phyloP scores from a whole-genome alignment of 306 rosid genomes.

The Fragaria vesca region DNA sequence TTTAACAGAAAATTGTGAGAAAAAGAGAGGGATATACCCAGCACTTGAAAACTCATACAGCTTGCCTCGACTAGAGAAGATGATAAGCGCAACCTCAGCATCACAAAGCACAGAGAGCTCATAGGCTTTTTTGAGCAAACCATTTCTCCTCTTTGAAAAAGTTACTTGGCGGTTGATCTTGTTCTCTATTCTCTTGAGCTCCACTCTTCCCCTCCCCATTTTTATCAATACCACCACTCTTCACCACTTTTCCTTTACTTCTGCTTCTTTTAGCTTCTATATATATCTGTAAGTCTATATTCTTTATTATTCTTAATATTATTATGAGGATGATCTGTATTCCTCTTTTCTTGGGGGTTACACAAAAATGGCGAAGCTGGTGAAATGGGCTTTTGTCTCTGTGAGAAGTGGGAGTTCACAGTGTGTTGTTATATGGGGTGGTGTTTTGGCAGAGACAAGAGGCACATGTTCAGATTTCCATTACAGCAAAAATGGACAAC shows the following conservation, averaged over 20 bases:
- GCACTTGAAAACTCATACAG: slow-evolving; percentile 80
- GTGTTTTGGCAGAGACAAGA: slow-evolving; percentile 30
- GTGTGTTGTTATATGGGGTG: slow-evolving; percentile 26
- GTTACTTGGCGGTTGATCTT: slow-evolving; percentile 61
- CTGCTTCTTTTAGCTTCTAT: background rate
- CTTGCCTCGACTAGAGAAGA: slow-evolving; percentile 85
- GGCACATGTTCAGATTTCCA: slow-evolving; percentile 6
- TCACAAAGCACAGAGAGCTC: slow-evolving; percentile 61
- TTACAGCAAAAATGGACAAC: slow-evolving; percentile 54
- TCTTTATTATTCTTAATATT: background rate
- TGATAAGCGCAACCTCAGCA: slow-evolving; percentile 60
- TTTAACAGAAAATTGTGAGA: background rate
- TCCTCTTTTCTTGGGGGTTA: slow-evolving; percentile 18
- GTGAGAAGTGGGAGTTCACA: slow-evolving; percentile 50
- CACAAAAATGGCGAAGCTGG: slow-evolving; percentile 23
- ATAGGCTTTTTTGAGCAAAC: slow-evolving; percentile 52
- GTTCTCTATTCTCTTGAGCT: slow-evolving; percentile 87
- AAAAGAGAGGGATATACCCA: slow-evolving; percentile 42
- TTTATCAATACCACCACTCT: background rate
- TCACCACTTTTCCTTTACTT: background rate
- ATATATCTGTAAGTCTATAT: background rate
- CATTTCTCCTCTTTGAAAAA: slow-evolving; percentile 52
- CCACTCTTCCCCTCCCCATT: slow-evolving; percentile 89
- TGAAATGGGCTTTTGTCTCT: slow-evolving; percentile 22
- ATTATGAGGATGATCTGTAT: background rate